phyloP scores from a whole-genome alignment of 2,329 filamentous ascomycete species.

The Atkinsonella texensis region DNA sequence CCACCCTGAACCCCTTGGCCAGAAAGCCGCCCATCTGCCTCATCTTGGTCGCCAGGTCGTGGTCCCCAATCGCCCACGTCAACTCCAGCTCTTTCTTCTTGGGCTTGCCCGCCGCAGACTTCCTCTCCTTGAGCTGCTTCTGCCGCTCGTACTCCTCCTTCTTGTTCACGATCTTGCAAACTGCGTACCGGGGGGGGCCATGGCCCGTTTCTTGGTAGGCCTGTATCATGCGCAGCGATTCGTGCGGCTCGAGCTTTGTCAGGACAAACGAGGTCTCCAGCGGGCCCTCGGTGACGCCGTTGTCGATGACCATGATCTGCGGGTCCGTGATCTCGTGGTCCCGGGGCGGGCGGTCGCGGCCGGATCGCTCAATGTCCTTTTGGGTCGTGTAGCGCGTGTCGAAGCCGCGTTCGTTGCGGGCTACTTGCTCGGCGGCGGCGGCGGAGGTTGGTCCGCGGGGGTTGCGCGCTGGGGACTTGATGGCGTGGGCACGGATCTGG shows the following conservation, averaged over 20 bases:
- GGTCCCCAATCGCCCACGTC: slow-evolving; percentile 71
- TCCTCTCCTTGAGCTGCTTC: slow-evolving; percentile 30
- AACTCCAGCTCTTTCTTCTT: slow-evolving; percentile 70
- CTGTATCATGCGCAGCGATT: slow-evolving; percentile 30
- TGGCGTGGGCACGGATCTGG: not conserved
- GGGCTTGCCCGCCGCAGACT: slow-evolving; percentile 27
- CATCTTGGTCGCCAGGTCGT: slow-evolving; percentile 65
- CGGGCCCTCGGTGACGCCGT: slow-evolving; percentile 27
- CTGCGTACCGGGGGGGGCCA: slow-evolving; percentile 28
- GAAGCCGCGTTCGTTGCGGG: slow-evolving; percentile 13
- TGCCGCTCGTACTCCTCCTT: slow-evolving; percentile 32
- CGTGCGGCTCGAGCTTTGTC: slow-evolving; percentile 19
- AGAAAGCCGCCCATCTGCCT: slow-evolving; percentile 58
- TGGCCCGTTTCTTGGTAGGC: slow-evolving; percentile 20
- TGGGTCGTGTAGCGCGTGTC: slow-evolving; percentile 25
- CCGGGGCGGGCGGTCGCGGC: slow-evolving; percentile 26
- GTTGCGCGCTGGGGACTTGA: not conserved
- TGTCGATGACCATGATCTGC: slow-evolving; percentile 29
- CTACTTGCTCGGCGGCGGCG: slow-evolving; percentile 4
- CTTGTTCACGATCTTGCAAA: slow-evolving; percentile 62
- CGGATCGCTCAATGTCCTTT: slow-evolving; percentile 19
- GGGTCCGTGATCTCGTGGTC: slow-evolving; percentile 33
- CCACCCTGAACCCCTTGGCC: slow-evolving; percentile 61
- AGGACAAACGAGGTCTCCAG: slow-evolving; percentile 29
- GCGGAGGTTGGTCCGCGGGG: not conserved